These are phyloP conservation scores for Barnettozyma pratensis DNA, from an alignment of 805 yeast genomes.

Conservation along the genomic window DNA sequence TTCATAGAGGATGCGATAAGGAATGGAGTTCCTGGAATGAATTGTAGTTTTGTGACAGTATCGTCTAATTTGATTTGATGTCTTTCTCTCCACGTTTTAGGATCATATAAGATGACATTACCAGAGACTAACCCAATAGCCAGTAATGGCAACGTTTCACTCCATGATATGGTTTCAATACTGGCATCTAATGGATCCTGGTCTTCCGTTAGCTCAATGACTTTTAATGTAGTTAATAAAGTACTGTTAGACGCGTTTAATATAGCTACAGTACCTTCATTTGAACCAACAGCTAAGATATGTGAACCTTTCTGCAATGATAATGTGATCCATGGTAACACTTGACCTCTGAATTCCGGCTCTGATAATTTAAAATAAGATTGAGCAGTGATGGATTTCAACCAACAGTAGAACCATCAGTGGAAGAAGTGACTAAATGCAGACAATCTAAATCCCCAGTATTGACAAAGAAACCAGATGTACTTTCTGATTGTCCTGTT, in stretches of 20 bases:
- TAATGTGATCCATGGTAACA: conserved; percentile 86
- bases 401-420: conserved; percentile 79
- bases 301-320: conserved; percentile 43
- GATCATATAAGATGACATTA: conserved; percentile 73
- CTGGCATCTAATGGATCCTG: conserved; percentile 63
- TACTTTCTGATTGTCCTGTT: conserved; percentile 55
- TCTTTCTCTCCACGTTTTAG: conserved; percentile 83
- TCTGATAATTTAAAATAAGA: conserved; percentile 63
- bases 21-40: conserved; percentile 50
- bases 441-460: conserved; percentile 51
- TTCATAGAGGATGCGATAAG: conserved; percentile 76
- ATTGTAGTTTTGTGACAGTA: conserved; percentile 75
- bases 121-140: conserved; percentile 93
- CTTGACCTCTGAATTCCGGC: conserved; percentile 62
- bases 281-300: conserved; percentile 72
- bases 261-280: conserved; percentile 83
- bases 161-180: conserved; percentile 81
- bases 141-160: conserved; percentile 53
- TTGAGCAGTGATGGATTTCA: conserved; percentile 85
- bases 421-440: conserved; percentile 68
- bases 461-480: conserved; percentile 71
- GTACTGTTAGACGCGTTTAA: conserved; percentile 72
- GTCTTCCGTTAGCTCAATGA: conserved; percentile 50
- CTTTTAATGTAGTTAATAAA: conserved; percentile 58
- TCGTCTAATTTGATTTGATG: conserved; percentile 66